Evolutionary conservation across 108 stramenopile genomes (phyloP).

Genomic region (Conticribra guillardii): DNA sequence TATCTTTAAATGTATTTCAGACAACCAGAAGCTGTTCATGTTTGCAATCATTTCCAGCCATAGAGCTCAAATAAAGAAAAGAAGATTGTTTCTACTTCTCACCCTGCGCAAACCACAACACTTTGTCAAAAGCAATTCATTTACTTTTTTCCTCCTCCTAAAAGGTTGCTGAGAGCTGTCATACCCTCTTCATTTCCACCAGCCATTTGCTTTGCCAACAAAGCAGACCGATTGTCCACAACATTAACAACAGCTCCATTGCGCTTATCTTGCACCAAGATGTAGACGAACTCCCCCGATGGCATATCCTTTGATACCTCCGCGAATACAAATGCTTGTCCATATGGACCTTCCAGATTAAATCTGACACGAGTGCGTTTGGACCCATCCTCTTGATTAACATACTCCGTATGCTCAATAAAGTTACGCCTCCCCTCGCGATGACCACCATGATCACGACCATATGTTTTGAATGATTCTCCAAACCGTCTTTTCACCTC

Average conservation of each 20-base stretch:
- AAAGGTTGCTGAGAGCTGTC: slow-evolving; percentile 34
- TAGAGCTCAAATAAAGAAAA: too few relatives aligned
- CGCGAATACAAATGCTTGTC: slow-evolving; percentile 85
- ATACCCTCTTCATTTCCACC: slow-evolving; percentile 67
- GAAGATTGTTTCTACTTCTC: too few relatives aligned
- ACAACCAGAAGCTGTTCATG: too few relatives aligned
- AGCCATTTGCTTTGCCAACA: slow-evolving; percentile 71
- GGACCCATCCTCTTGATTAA: slow-evolving; percentile 77
- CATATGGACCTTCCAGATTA: slow-evolving; percentile 91
- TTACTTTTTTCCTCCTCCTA: slow-evolving; percentile 43
- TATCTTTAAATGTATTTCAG: too few relatives aligned
- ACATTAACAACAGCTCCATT: slow-evolving; percentile 81
- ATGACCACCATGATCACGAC: slow-evolving; percentile 92
- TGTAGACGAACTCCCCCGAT: slow-evolving; percentile 91
- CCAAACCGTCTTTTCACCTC: slow-evolving; percentile 87
- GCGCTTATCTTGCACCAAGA: slow-evolving; percentile 93
- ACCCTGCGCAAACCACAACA: too few relatives aligned
- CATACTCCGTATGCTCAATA: slow-evolving; percentile 93
- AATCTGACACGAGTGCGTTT: slow-evolving; percentile 91
- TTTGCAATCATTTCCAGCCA: too few relatives aligned
- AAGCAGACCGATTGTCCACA: slow-evolving; percentile 72
- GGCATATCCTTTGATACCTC: slow-evolving; percentile 84
- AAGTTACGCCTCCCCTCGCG: slow-evolving; percentile 96
- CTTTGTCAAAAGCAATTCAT: too few relatives aligned
- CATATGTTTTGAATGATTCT: slow-evolving; percentile 89